These are phyloP conservation scores for Ziziphus jujuba DNA, from an alignment of 306 rosid species.

Conservation along the genomic window DNA sequence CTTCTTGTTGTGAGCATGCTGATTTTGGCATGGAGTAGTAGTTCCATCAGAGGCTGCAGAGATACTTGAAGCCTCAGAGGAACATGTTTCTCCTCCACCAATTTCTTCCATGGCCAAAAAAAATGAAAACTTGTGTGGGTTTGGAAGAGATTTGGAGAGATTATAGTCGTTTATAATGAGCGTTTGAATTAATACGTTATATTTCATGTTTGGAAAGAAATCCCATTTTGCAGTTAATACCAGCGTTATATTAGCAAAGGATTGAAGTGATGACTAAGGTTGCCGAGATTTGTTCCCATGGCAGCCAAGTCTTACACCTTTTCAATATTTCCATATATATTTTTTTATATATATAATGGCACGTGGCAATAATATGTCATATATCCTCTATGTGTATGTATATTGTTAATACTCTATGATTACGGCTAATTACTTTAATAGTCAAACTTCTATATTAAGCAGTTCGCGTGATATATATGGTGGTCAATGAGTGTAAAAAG, in stretches of 20 bases:
- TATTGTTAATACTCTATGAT: not conserved
- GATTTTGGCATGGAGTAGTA: not conserved
- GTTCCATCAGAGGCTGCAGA: conserved; percentile 34
- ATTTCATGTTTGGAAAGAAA: conserved; percentile 30
- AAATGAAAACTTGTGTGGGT: conserved; percentile 7
- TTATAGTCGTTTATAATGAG: conserved; percentile 30
- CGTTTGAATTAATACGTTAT: conserved; percentile 36
- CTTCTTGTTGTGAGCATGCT: not conserved
- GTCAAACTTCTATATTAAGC: conserved; percentile 31
- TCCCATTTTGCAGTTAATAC: conserved; percentile 28
- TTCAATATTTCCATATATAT: too few species aligned
- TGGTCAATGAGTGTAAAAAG: conserved; percentile 24
- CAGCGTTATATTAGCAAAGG: conserved; percentile 8
- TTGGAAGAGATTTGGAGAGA: conserved; percentile 7
- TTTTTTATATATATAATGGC: too few species aligned
- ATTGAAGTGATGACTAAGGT: conserved; percentile 18
- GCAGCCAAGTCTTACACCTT: too few species aligned
- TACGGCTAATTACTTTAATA: conserved; percentile 15
- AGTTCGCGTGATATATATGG: conserved; percentile 10
- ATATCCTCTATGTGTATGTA: too few species aligned
- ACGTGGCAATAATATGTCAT: not conserved
- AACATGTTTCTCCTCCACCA: not conserved
- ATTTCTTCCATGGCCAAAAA: conserved; percentile 34
- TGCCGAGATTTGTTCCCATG: conserved; percentile 10
- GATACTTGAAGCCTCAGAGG: conserved; percentile 46